A percentile compares a stretch with the other conserved stretches of the same genome.
Evolutionary conservation across 148 eudicot species (phyloP).

Genomic region (Nepenthes gracilis): DNA sequence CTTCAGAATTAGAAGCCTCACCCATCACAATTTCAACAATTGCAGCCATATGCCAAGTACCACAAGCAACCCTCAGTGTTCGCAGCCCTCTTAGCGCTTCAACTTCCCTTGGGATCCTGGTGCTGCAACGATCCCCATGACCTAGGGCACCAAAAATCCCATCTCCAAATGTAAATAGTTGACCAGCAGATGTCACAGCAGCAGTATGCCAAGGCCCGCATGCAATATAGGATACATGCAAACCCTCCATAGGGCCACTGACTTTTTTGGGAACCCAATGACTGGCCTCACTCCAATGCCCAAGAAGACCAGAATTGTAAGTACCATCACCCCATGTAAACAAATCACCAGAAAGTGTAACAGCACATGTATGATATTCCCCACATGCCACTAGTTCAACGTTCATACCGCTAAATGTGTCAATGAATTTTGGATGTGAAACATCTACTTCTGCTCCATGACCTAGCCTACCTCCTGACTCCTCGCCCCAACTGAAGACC

Average conservation of each 20-base stretch:
- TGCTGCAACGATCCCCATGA: slow-evolving; percentile 61
- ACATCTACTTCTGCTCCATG: slow-evolving; percentile 75
- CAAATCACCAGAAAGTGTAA: slow-evolving; percentile 68
- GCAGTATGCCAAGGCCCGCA: slow-evolving; percentile 99
- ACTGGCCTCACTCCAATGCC: slow-evolving; percentile 55
- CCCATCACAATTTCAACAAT: slow-evolving; percentile 37
- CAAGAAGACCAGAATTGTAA: slow-evolving; percentile 57
- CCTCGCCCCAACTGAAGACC: slow-evolving; percentile 89
- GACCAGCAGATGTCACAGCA: slow-evolving; percentile 50
- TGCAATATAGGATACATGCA: slow-evolving; percentile 47
- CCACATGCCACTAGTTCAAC: slow-evolving; percentile 75
- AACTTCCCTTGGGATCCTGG: slow-evolving; percentile 57
- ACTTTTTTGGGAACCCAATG: slow-evolving; percentile 80
- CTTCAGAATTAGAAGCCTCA: slow-evolving; percentile 15
- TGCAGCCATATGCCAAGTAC: slow-evolving; percentile 95
- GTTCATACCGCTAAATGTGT: slow-evolving; percentile 38
- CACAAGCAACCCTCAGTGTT: slow-evolving; percentile 61
- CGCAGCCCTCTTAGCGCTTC: slow-evolving; percentile 48
- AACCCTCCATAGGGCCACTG: slow-evolving; percentile 51
- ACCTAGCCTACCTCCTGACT: slow-evolving; percentile 87
- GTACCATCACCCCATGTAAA: slow-evolving; percentile 90
- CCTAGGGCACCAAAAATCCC: slow-evolving; percentile 93
- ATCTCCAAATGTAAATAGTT: slow-evolving; percentile 85
- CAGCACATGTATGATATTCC: slow-evolving; percentile 80
- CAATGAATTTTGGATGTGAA: slow-evolving; percentile 61